Percentiles rank a stretch among this genome's conserved stretches.
phyloP scores from a whole-genome alignment of 208 protist species.

The Trypanosoma vivax region DNA sequence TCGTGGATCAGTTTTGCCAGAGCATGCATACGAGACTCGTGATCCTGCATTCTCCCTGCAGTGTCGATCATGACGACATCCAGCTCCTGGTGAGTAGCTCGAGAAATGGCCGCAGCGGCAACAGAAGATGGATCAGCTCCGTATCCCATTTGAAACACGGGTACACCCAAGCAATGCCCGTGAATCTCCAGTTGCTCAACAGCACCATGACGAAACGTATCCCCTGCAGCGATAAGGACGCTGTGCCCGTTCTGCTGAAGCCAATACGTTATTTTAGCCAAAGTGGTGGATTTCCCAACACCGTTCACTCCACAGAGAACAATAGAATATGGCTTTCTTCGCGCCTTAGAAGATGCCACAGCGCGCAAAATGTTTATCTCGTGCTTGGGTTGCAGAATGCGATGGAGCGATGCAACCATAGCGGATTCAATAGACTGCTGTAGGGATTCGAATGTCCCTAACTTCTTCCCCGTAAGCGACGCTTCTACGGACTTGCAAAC shows the following conservation, averaged over 20 bases:
- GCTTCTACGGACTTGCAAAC: conserved; percentile 92
- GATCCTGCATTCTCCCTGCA: conserved; percentile 99
- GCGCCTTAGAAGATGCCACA: conserved; percentile 53
- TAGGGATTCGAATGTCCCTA: conserved; percentile 90
- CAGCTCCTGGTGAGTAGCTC: conserved; percentile 73
- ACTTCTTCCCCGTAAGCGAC: conserved; percentile 87
- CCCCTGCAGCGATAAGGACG: conserved; percentile 97
- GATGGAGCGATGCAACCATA: conserved; percentile 86
- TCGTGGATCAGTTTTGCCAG: conserved; percentile 96
- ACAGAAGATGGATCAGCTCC: conserved; percentile 94
- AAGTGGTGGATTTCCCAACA: conserved; percentile 99
- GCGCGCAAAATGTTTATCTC: conserved; percentile 95
- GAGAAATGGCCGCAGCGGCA: conserved; percentile 88
- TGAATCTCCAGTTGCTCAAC: conserved; percentile 99
- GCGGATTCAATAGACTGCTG: conserved; percentile 66
- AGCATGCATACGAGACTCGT: conserved; percentile 97
- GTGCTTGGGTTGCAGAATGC: conserved; percentile 95
- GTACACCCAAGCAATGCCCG: conserved; percentile 86
- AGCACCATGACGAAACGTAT: conserved; percentile 99
- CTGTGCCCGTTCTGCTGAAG: conserved; percentile 89
- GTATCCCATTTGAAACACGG: conserved; percentile 96
- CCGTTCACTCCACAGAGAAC: conserved; percentile 99
- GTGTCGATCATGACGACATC: conserved; percentile 99
- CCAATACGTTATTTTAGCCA: conserved; percentile 97
- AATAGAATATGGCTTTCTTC: conserved; percentile 93